A percentile compares a stretch with the other conserved stretches of the same genome.
Evolutionary conservation across 305 asterid species (phyloP).

Genomic region (Caryopteris hybrid): DNA sequence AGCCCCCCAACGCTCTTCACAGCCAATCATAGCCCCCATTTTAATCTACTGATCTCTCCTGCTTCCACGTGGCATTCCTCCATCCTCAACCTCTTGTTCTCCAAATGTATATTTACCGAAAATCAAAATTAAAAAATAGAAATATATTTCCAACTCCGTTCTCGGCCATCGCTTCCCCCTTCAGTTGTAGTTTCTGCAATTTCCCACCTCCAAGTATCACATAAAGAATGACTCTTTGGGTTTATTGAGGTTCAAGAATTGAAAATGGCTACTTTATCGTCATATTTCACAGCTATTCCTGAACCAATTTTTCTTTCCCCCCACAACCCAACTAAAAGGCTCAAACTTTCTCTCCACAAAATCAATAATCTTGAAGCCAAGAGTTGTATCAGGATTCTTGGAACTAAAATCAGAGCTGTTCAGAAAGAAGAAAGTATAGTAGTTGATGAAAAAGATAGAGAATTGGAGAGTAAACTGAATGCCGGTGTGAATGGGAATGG

Average conservation of each 20-base stretch:
- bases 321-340: constrained; percentile 34
- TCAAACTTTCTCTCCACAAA: constrained; percentile 32
- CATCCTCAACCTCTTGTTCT: constrained; percentile 25
- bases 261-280: constrained; percentile 39
- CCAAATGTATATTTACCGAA: neutral
- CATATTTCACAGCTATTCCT: constrained; percentile 31
- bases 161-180: constrained; percentile 16
- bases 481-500: constrained; percentile 47
- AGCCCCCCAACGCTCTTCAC: neutral
- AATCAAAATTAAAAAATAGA: neutral
- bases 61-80: constrained; percentile 26
- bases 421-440: constrained; percentile 48
- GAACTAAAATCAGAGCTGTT: constrained; percentile 38
- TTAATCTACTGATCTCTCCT: constrained; percentile 12
- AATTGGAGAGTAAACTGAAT: constrained; percentile 37
- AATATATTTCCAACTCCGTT: neutral
- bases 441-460: constrained; percentile 54
- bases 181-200: constrained; percentile 6
- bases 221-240: constrained; percentile 12
- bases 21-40: constrained; percentile 27
- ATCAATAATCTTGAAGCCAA: constrained; percentile 13
- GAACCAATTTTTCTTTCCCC: constrained; percentile 41
- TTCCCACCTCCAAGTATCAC: constrained; percentile 1
- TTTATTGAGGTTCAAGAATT: constrained; percentile 14
- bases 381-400: constrained; percentile 10